phyloP scores from a whole-genome alignment of 1,284 basidiomycete species.

The Athelia sp. region DNA sequence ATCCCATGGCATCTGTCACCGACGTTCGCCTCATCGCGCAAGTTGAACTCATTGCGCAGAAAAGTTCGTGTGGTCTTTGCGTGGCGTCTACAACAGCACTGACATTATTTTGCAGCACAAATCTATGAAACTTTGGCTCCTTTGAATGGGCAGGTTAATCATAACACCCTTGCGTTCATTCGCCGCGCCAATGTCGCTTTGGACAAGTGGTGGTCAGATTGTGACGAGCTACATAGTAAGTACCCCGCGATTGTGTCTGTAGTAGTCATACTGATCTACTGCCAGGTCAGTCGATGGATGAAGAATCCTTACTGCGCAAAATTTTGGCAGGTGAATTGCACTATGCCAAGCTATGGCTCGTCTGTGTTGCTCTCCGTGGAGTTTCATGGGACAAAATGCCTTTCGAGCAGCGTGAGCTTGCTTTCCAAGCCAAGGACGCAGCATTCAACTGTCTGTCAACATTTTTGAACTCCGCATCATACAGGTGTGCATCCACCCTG shows the following conservation, averaged over 20 bases:
- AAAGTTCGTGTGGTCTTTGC: constrained; percentile 47
- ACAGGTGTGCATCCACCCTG: constrained; percentile 55
- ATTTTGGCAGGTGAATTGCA: constrained; percentile 84
- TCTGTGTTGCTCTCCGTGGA: constrained; percentile 87
- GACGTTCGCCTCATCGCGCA: constrained; percentile 85
- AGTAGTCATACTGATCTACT: constrained; percentile 1
- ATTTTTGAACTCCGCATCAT: constrained; percentile 74
- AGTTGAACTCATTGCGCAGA: constrained; percentile 88
- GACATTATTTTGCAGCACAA: constrained; percentile 52
- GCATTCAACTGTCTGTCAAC: constrained; percentile 80
- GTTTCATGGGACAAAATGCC: constrained; percentile 94
- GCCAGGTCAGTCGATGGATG: constrained; percentile 73
- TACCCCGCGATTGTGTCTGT: constrained; percentile 7
- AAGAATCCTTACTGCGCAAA: constrained; percentile 79
- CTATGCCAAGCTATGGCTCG: constrained; percentile 90
- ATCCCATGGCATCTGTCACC: constrained; percentile 84
- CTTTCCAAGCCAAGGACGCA: constrained; percentile 91
- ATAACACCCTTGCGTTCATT: constrained; percentile 81
- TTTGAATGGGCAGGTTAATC: constrained; percentile 82
- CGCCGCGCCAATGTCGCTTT: constrained; percentile 79
- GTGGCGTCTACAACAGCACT: constrained; percentile 1
- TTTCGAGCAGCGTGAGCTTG: constrained; percentile 88
- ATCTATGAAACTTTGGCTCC: constrained; percentile 87
- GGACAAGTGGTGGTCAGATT: constrained; percentile 87
- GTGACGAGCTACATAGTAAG: constrained; percentile 76